Evolutionary conservation across 306 rosid genomes (phyloP), one percentile per base, ranked within the genome.

Genomic region (Fagus sylvatica): DNA sequence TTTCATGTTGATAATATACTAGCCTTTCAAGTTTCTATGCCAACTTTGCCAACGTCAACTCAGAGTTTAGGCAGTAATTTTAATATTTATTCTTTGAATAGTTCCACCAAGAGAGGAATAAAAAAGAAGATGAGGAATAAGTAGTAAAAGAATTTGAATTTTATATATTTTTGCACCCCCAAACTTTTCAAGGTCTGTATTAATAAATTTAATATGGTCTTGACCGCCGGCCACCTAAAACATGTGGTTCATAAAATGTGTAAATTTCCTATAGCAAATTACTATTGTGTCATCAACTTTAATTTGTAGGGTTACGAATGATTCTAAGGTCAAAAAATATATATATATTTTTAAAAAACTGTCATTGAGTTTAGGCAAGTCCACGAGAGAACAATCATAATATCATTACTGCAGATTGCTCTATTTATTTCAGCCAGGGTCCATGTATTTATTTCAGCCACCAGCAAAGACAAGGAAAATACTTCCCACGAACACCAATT

Each of bases 1-100:
- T 76, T 87, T 78, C 2, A 80, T 41, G 89, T 80, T 51, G 51
- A 75, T 62, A 67, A 64, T 53, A n/a, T n/a, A n/a, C 62, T 73
- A 75, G 28, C 61, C 66, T 78, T 65, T 49, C 53, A 75, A 78
- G 81, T 46, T 42, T 71, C 37, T 65, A 46, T 22, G 36, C 65
- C 17, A 57, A 57, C 1, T 22, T 28, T 57, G 36, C 65, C 37
- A 57, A 28, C 37, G 15, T 10, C 15, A 46, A 2, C 51, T 46
- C 4, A 46, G 51, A 46, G 48, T 2, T 42, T 42, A n/a, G 51
- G 51, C 13, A 10, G 10, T 46, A 46, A 10, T 46, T 46, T 28
- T 15, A 16, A 53, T 22, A 28, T 57, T 17, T 57, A 32, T 0
- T 62, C 28, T 33, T 62, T 62, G 19, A 62, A 62, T 36, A 11